Conservation (phyloP, 345 rosid genomes). For the Pistacia integerrima region DNA sequence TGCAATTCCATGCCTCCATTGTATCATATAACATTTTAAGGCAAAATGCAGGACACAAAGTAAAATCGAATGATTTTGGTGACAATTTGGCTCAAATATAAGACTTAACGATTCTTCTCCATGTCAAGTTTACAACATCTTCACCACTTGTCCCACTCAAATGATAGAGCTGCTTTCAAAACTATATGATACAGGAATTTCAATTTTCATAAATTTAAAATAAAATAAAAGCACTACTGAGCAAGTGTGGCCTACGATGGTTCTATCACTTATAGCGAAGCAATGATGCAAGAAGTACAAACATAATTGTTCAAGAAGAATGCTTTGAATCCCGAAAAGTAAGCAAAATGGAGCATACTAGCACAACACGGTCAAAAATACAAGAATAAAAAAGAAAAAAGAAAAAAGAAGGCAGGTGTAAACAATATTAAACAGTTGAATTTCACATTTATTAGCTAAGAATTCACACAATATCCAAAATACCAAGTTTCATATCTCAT, state of each 20-base stretch:
- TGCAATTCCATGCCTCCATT: not conserved
- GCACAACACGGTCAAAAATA: not conserved
- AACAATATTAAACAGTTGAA: not conserved
- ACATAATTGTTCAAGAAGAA: not conserved
- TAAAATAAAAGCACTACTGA: not conserved
- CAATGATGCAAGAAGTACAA: not conserved
- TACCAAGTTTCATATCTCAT: not conserved
- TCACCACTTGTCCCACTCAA: not conserved
- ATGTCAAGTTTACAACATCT: slow-evolving; percentile 4
- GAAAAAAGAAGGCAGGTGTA: not conserved
- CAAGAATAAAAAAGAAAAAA: no score
- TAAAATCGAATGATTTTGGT: not conserved
- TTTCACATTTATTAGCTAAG: not conserved
- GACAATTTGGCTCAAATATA: not conserved
- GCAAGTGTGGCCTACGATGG: not conserved
- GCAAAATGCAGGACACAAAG: not conserved
- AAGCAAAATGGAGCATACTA: not conserved
- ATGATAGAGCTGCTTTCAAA: not conserved
- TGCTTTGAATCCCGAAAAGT: not conserved
- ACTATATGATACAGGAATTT: not conserved
- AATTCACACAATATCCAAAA: not conserved
- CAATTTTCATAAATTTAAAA: not conserved
- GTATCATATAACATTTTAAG: no score
- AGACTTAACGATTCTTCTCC: not conserved
- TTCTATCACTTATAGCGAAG: not conserved